Percentiles rank a stretch among this genome's conserved stretches.
These are phyloP conservation scores for Paramyrothecium roridum DNA, from an alignment of 2,329 filamentous ascomycete species.

Conservation along the genomic window DNA sequence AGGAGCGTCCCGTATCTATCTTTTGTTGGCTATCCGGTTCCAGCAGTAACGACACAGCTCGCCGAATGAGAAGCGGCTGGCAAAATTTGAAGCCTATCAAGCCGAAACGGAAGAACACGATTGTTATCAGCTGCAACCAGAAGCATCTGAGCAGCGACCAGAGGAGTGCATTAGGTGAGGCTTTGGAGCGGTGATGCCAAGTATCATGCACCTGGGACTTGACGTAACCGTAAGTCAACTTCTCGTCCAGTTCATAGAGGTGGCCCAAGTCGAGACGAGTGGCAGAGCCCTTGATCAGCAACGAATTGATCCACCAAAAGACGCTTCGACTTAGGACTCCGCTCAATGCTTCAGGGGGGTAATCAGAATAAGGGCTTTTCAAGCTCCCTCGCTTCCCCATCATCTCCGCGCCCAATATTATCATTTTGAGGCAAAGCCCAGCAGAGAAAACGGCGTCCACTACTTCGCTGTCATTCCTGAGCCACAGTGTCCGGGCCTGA, in stretches of 20 bases:
- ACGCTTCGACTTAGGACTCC: constrained; percentile 12
- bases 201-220: too few relatives aligned
- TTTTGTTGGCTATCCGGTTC: background rate
- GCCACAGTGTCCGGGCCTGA: background rate
- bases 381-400: constrained; percentile 17
- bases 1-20: background rate
- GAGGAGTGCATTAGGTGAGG: background rate
- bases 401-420: background rate
- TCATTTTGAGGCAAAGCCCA: constrained; percentile 23
- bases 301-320: constrained; percentile 18
- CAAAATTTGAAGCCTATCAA: background rate
- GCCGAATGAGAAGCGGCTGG: background rate
- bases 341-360: constrained; percentile 25
- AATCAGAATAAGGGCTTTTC: background rate
- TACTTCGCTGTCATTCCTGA: background rate
- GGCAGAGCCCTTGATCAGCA: background rate
- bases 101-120: background rate
- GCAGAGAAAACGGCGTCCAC: constrained; percentile 23
- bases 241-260: background rate
- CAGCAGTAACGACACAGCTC: too few relatives aligned
- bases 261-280: background rate
- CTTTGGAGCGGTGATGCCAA: too few relatives aligned
- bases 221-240: too few relatives aligned
- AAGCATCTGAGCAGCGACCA: background rate
- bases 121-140: background rate